Percentiles rank a stretch among this genome's conserved stretches.
Conservation (phyloP, 192 early-diverging fungal genomes). For the Coemansia sp. region DNA sequence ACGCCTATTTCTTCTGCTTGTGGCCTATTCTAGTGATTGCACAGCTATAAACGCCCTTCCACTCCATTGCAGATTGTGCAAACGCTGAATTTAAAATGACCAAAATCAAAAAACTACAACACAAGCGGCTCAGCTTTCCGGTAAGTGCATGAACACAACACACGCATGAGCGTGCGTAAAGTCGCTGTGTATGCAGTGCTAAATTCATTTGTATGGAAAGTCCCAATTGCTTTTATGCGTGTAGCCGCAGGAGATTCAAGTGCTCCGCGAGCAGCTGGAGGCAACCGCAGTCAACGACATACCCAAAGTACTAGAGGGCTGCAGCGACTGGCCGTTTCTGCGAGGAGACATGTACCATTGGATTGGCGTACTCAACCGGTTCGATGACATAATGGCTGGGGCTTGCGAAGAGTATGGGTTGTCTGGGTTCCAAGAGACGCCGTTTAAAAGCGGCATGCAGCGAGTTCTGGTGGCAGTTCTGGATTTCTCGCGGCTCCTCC, state of each 20-base stretch:
- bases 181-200: background rate
- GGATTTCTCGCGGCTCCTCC: constrained; percentile 70
- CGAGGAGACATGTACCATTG: constrained; percentile 95
- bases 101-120: constrained; percentile 49
- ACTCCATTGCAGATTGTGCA: background rate
- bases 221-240: background rate
- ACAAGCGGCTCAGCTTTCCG: constrained; percentile 49
- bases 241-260: constrained; percentile 49
- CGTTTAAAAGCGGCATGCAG: constrained; percentile 57
- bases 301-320: constrained; percentile 47
- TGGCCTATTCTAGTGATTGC: too few species aligned
- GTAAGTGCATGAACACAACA: constrained; percentile 22
- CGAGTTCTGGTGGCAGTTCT: constrained; percentile 63
- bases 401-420: constrained; percentile 63
- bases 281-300: constrained; percentile 54
- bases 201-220: background rate
- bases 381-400: constrained; percentile 75
- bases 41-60: too few species aligned
- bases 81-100: constrained; percentile 17
- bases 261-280: constrained; percentile 46
- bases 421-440: constrained; percentile 57
- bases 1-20: too few species aligned
- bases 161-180: too few species aligned
- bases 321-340: constrained; percentile 69
- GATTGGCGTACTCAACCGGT: constrained; percentile 89